Base-by-base conservation (phyloP, 371 early-diverging fungal genomes). In the Mortierella sp. region DNA sequence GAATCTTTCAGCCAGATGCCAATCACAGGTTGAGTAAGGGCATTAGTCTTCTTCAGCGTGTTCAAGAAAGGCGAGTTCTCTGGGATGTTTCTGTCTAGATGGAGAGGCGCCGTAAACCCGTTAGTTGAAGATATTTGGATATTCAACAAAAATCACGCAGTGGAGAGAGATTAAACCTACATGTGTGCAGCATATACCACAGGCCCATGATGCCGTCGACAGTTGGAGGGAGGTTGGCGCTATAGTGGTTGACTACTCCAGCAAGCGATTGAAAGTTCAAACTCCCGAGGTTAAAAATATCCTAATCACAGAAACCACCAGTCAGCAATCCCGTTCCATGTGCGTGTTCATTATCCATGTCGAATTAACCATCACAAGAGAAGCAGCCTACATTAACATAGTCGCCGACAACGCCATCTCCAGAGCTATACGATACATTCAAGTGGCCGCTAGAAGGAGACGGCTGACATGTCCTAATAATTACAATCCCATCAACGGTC, bases 161-260 rank as follows among this genome's bases (percentile, higher is more conserved):
- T 13, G 55, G 26, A 29, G 55, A 12, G 26, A 22, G 29, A 15
- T 7, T 29, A 57, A 49, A 66, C 22, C 32, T 23, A 26, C 49
- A 58, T 45, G 40, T 28, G 45, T 53, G 34, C 29, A 58, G 31
- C 56, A 57, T 17, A 12, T 66, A 79, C 79, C 79, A 79, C 31
- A 80, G 72, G 3, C 75, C 81, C 65, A 75, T 75, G 45, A 80
- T 74, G 13, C 81, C 81, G n/a, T 80, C 75, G 19, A 80, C 65
- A 7, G n/a, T 56, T n/a, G 58, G 8, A 1, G 74, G 79, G 1
- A 79, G 60, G 7, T 35, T 10, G 1, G 79, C 65, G 2, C 19
- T 37, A 54, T 73, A 61, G 7, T 4, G 32, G 22, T 49, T 63
- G 13, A 73, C 79, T 28, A 69, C 29, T 13, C 79, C 79, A 4